Base-by-base conservation (phyloP, 805 yeast genomes). In the Suhomyces sp. region DNA sequence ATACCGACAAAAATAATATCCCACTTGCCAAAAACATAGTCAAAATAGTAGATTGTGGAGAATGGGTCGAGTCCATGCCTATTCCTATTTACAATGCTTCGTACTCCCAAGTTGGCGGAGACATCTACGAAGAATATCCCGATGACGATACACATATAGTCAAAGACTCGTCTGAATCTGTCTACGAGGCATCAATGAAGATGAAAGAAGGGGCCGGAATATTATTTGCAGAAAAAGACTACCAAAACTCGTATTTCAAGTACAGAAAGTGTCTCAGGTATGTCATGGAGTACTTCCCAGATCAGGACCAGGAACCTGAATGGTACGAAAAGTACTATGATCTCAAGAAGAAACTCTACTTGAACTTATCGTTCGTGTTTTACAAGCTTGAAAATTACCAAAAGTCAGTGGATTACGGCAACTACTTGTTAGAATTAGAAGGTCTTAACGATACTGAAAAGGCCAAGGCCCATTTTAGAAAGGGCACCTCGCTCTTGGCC, bases 121-220 rank as follows among this genome's bases (percentile, higher is more conserved):
- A 88, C 60, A 65, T 81, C 0, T 88, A 78, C 60, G 94, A 88
- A 67, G 94, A 88, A 65, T 82, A 76, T 59, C 96, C 94, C 0
- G 91, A 84, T 54, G 96, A 88, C 65, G 90, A 87, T 59, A 59
- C 47, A 19, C 67, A 77, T 53, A 81, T 86, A 47, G 84, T 81
- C 52, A 79, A 80, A 45, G 85, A 87, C 17, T 81, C 85, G 49
- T 74, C 84, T 6, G 76, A 72, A 49, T 71, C 74, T 22, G 84
- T 86, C 0, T 81, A 64, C 52, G 69, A 70, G 8, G 89, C 86
- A 0, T 66, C 85, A 0, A 59, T 56, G 8, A 80, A 67, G 13
- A 87, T 88, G 49, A 88, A 88, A 59, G 84, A 82, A 31, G 81
- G 91, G 22, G 96, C 90, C 1, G 77, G 86, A 0, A 59, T 79